These are phyloP conservation scores for Plantago major DNA, from an alignment of 257 asterid species.

Conservation along the genomic window DNA sequence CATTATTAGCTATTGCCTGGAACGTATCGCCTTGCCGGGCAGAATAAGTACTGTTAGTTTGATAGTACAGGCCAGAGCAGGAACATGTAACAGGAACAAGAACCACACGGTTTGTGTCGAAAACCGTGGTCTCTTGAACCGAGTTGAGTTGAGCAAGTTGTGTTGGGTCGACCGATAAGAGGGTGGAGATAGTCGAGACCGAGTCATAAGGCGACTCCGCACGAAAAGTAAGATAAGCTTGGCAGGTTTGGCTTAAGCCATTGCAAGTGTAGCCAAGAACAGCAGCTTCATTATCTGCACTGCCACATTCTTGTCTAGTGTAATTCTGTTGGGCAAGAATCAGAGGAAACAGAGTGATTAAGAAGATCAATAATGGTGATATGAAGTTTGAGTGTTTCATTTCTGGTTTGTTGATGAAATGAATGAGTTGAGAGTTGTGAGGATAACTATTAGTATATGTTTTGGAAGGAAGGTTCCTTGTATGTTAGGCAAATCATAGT, in stretches of 20 bases:
- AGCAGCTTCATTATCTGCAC: conserved; percentile 36
- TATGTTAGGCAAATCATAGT: too few species aligned
- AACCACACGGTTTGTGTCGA: conserved; percentile 31
- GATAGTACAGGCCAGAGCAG: conserved; percentile 58
- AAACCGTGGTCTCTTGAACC: conserved; percentile 26
- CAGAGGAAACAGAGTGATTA: conserved; percentile 27
- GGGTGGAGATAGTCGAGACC: conserved; percentile 53
- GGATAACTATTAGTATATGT: too few species aligned
- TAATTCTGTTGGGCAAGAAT: conserved; percentile 70
- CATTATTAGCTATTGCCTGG: conserved; percentile 32
- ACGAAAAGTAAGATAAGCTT: conserved; percentile 72
- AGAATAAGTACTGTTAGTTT: conserved; percentile 45
- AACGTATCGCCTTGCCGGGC: conserved; percentile 14
- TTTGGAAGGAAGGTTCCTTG: too few species aligned
- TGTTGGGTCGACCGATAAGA: conserved; percentile 38
- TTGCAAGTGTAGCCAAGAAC: conserved; percentile 77
- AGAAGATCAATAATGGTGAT: conserved; percentile 20
- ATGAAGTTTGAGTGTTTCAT: conserved; percentile 29
- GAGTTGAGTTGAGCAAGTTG: conserved; percentile 58
- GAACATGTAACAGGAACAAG: conserved; percentile 78
- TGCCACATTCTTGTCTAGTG: conserved; percentile 26
- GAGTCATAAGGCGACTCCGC: conserved; percentile 49
- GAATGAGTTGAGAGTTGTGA: background rate
- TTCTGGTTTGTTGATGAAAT: conserved; percentile 4
- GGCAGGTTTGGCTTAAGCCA: conserved; percentile 48